Evolutionary conservation across 352 stramenopile genomes (phyloP).

Genomic region (Globisporangium nunn): DNA sequence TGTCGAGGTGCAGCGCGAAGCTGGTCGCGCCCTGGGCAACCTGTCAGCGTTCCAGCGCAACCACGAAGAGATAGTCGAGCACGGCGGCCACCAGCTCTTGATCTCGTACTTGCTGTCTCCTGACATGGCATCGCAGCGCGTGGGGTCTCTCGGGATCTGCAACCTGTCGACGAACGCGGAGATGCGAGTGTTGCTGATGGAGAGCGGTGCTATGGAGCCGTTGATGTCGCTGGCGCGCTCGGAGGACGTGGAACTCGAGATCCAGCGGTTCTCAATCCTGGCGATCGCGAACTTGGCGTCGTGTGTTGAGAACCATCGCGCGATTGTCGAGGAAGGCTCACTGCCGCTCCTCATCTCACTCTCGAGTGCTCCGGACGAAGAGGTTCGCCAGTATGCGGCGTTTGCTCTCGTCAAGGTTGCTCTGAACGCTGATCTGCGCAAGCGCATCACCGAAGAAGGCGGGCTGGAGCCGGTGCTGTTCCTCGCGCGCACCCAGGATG

Average conservation of each 20-base stretch:
- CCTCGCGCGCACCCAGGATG: conserved; percentile 89
- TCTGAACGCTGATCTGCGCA: conserved; percentile 91
- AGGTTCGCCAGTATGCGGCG: conserved; percentile 93
- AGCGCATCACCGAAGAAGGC: conserved; percentile 93
- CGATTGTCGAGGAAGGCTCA: conserved; percentile 92
- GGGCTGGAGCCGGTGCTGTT: conserved; percentile 95
- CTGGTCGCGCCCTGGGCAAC: conserved; percentile 90
- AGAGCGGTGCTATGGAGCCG: conserved; percentile 91
- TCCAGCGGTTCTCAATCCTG: conserved; percentile 91
- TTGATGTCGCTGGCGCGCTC: conserved; percentile 92
- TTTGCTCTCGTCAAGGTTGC: conserved; percentile 95
- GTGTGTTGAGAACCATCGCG: conserved; percentile 90
- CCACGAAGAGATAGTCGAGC: conserved; percentile 88
- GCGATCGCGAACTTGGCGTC: conserved; percentile 93
- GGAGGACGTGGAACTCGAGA: conserved; percentile 94
- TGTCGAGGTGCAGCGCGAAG: conserved; percentile 91
- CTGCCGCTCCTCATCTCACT: conserved; percentile 93
- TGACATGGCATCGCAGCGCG: conserved; percentile 91
- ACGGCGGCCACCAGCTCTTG: conserved; percentile 90
- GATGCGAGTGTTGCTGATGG: conserved; percentile 90
- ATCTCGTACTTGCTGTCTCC: conserved; percentile 94
- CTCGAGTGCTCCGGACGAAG: conserved; percentile 90
- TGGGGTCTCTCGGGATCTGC: conserved; percentile 91
- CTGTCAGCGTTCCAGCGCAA: conserved; percentile 86
- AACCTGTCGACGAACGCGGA: conserved; percentile 92